Conservation (phyloP, 73 alveolate genomes). For the Breviolum minutum region DNA sequence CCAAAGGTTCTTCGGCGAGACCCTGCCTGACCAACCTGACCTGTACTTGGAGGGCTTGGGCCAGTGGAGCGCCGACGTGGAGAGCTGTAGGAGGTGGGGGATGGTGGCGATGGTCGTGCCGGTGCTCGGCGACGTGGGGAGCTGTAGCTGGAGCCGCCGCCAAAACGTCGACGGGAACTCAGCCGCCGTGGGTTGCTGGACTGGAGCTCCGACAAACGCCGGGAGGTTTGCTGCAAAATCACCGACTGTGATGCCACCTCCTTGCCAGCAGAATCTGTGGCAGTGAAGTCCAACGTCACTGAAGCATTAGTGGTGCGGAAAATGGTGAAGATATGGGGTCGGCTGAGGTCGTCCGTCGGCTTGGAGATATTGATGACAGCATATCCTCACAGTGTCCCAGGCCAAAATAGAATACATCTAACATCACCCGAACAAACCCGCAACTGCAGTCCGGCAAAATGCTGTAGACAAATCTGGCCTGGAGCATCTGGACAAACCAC, state of each 20-base stretch:
- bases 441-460: neutral
- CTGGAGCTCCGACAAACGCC: slow-evolving; percentile 21
- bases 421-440: neutral
- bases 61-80: slow-evolving; percentile 1
- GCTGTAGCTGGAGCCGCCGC: slow-evolving; percentile 37
- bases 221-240: slow-evolving; percentile 29
- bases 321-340: slow-evolving; percentile 70
- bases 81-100: neutral
- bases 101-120: neutral
- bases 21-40: neutral
- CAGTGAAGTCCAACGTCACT: slow-evolving; percentile 40
- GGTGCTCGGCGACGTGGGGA: slow-evolving; percentile 80
- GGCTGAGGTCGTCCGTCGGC: slow-evolving; percentile 36
- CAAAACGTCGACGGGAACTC: slow-evolving; percentile 16
- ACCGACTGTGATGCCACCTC: neutral
- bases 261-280: slow-evolving; percentile 39
- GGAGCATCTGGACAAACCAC: slow-evolving; percentile 60
- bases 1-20: slow-evolving; percentile 66
- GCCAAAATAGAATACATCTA: neutral
- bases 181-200: neutral
- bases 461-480: neutral
- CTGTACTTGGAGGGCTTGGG: neutral
- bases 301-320: slow-evolving; percentile 62
- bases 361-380: slow-evolving; percentile 75
- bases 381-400: slow-evolving; percentile 4